These are phyloP conservation scores for Tanacetum coccineum DNA, from an alignment of 129 eudicot genomes.

Conservation along the genomic window DNA sequence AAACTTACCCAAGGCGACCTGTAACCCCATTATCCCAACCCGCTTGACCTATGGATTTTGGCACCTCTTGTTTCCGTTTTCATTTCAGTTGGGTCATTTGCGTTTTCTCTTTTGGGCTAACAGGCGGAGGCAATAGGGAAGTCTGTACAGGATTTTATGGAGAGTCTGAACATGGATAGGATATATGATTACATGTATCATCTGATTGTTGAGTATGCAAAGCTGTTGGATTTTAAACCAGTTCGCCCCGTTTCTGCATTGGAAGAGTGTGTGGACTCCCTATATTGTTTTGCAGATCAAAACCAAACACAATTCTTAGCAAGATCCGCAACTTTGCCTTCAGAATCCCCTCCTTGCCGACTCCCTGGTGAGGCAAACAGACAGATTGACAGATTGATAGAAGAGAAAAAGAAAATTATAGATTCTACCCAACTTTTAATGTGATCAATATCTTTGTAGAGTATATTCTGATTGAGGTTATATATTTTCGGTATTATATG, in stretches of 20 bases:
- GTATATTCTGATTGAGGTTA: slow-evolving; percentile 11
- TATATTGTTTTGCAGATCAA: slow-evolving; percentile 75
- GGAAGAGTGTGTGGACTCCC: slow-evolving; percentile 58
- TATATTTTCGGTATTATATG: background rate
- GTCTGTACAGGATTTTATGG: slow-evolving; percentile 67
- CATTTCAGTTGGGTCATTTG: background rate
- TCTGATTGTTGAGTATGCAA: slow-evolving; percentile 56
- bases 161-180: slow-evolving; percentile 55
- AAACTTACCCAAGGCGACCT: background rate
- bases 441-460: slow-evolving; percentile 10
- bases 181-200: slow-evolving; percentile 87
- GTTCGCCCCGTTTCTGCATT: slow-evolving; percentile 48
- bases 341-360: slow-evolving; percentile 55
- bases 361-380: slow-evolving; percentile 34
- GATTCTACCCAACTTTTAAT: slow-evolving; percentile 31
- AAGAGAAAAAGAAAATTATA: slow-evolving; percentile 37
- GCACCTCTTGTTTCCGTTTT: background rate
- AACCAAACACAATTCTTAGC: slow-evolving; percentile 45
- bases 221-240: slow-evolving; percentile 61
- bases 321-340: slow-evolving; percentile 51
- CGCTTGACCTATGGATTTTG: background rate
- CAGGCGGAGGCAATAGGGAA: slow-evolving; percentile 79
- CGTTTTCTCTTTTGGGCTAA: background rate
- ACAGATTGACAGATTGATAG: slow-evolving; percentile 34
- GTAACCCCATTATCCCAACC: background rate